These are phyloP conservation scores for Perilla frutescens DNA, from an alignment of 257 asterid genomes.

Conservation along the genomic window DNA sequence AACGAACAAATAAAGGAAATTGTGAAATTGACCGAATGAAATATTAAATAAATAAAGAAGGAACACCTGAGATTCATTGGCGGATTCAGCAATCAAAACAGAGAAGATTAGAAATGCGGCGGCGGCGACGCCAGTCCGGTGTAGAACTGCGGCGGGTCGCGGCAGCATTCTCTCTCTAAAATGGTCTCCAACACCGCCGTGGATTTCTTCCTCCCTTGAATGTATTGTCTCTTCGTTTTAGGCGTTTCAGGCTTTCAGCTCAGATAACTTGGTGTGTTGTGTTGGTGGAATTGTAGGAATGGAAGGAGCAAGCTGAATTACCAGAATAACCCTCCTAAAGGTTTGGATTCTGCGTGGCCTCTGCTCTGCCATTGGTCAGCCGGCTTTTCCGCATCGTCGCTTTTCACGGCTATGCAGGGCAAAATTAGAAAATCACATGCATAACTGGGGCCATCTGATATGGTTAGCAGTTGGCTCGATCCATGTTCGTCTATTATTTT, in stretches of 20 bases:
- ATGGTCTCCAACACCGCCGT: background rate
- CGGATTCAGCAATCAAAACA: constrained; percentile 46
- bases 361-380: constrained; percentile 41
- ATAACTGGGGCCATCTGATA: too few relatives aligned
- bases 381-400: constrained; percentile 8
- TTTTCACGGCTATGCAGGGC: background rate
- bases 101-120: constrained; percentile 49
- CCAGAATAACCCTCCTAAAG: constrained; percentile 35
- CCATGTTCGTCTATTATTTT: too few relatives aligned
- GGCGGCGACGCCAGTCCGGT: constrained; percentile 43
- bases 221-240: background rate
- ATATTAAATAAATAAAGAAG: too few relatives aligned
- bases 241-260: background rate
- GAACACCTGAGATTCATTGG: constrained; percentile 57
- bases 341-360: constrained; percentile 39
- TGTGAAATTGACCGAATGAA: too few relatives aligned
- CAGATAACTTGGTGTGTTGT: too few relatives aligned
- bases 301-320: constrained; percentile 5
- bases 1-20: background rate
- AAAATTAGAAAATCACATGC: constrained; percentile 12
- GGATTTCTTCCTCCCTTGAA: constrained; percentile 1
- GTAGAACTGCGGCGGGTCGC: constrained; percentile 38
- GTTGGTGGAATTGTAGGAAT: background rate
- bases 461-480: too few relatives aligned
- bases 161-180: constrained; percentile 39